Evolutionary conservation across 352 stramenopile genomes (phyloP), one percentile per base, ranked within the genome.

Genomic region (Phytophthora pinifolia): DNA sequence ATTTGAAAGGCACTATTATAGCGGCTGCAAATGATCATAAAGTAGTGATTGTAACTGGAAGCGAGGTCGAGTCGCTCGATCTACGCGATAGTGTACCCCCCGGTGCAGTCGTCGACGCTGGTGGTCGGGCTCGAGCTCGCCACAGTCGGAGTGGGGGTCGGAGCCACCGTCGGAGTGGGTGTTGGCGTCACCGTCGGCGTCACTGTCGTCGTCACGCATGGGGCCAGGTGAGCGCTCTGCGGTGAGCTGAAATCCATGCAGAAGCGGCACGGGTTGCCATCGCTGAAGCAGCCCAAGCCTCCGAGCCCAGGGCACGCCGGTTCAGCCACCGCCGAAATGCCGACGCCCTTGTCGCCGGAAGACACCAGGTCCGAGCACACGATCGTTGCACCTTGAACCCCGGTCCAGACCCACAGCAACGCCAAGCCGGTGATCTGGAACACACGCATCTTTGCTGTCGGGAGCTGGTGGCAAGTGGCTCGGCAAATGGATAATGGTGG

Each of bases 281-380:
- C 35, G 9, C 35, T 13, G 32, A 76, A 74, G 44, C 70, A 82
- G 29, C 72, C 70, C 18, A 76, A 9, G 3, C 70, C 70, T 12
- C 72, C 72, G 27, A 10, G 30, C 0, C 47, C 49, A 20, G 57
- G 50, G 18, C 72, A 82, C 8, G 13, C 33, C 7, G 49, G 31
- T 3, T 59, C 48, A 6, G 62, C 49, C 22, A 69, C 37, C 22
- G 43, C 70, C 32, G 55, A 69, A 47, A 82, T 75, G 12, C 72
- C 70, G 6, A 60, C 70, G 18, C n/a, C 30, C 34, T 64, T 38
- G 44, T 82, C 63, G 15, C 70, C 70, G 2, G 29, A 34, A 6
- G 66, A 65, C 14, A 75, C 66, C n/a, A 54, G 50, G 9, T 63
- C 41, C 0, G 57, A 33, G 35, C 67, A 79, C 4, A 15, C 14